A percentile compares a stretch with the other conserved stretches of the same genome.
Conservation (phyloP, 1,284 basidiomycete species). For the Sanghuangporus sanghuang region DNA sequence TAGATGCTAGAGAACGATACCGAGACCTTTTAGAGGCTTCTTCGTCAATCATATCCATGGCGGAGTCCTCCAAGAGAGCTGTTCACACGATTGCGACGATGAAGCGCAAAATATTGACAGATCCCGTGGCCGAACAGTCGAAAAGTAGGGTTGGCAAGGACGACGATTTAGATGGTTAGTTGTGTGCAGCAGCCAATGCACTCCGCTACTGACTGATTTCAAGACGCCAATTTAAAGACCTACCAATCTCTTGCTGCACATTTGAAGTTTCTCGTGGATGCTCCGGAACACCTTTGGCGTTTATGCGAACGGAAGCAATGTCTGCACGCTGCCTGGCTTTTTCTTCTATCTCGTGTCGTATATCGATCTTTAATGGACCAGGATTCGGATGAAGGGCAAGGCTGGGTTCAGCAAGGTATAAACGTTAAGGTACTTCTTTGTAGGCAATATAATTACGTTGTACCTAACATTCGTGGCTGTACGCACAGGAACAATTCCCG, state of each 20-base stretch:
- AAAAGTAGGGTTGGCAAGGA: constrained; percentile 32
- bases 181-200: background rate
- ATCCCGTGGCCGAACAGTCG: constrained; percentile 37
- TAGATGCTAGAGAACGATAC: constrained; percentile 78
- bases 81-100: constrained; percentile 56
- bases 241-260: constrained; percentile 80
- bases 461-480: background rate
- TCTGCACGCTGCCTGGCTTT: constrained; percentile 80
- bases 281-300: constrained; percentile 85
- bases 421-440: constrained; percentile 45
- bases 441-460: background rate
- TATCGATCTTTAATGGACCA: constrained; percentile 59
- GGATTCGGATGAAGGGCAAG: constrained; percentile 53
- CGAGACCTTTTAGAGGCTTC: constrained; percentile 90
- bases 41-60: constrained; percentile 77
- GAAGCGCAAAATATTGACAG: constrained; percentile 24
- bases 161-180: constrained; percentile 7
- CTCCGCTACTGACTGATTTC: constrained; percentile 9
- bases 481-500: constrained; percentile 66
- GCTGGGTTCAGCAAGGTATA: constrained; percentile 59
- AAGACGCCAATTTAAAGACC: constrained; percentile 63
- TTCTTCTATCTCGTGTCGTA: constrained; percentile 79
- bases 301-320: constrained; percentile 75
- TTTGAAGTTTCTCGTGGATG: constrained; percentile 81
- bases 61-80: constrained; percentile 60